phyloP scores from a whole-genome alignment of 2,329 filamentous ascomycete genomes.

The Neoscytalidium dimidiatum region DNA sequence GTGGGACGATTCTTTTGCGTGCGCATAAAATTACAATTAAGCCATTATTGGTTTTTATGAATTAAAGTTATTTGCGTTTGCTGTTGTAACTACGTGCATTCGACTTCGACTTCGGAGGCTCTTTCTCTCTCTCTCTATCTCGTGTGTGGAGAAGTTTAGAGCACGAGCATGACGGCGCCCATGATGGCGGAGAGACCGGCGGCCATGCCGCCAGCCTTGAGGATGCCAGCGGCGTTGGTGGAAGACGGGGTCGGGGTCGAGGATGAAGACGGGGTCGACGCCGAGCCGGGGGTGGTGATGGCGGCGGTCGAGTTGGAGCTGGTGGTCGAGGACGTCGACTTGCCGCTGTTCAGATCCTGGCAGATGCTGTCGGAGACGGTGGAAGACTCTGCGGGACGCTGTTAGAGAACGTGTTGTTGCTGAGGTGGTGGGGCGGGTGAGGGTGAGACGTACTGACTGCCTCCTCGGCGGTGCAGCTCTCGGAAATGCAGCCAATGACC shows the following conservation, averaged over 20 bases:
- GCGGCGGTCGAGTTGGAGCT: neutral
- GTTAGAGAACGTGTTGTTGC: neutral
- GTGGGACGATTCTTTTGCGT: neutral
- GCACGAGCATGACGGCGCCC: slow-evolving; percentile 1
- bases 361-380: slow-evolving; percentile 8
- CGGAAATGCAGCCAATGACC: slow-evolving; percentile 44
- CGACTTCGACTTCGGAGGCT: neutral
- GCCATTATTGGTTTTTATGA: neutral
- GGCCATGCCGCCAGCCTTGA: neutral
- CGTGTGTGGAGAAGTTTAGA: neutral
- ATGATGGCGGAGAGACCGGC: neutral
- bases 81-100: neutral
- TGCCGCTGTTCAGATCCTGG: neutral
- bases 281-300: neutral
- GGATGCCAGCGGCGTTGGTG: slow-evolving; percentile 1
- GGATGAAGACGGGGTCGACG: neutral
- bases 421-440: neutral
- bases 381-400: neutral
- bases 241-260: neutral
- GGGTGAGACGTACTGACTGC: slow-evolving; percentile 37
- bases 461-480: slow-evolving; percentile 39
- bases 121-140: neutral
- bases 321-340: neutral
- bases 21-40: slow-evolving; percentile 4
- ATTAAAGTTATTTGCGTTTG: neutral